Base-by-base conservation (phyloP, 2,329 filamentous ascomycete genomes). In the Talaromyces atroroseus region DNA sequence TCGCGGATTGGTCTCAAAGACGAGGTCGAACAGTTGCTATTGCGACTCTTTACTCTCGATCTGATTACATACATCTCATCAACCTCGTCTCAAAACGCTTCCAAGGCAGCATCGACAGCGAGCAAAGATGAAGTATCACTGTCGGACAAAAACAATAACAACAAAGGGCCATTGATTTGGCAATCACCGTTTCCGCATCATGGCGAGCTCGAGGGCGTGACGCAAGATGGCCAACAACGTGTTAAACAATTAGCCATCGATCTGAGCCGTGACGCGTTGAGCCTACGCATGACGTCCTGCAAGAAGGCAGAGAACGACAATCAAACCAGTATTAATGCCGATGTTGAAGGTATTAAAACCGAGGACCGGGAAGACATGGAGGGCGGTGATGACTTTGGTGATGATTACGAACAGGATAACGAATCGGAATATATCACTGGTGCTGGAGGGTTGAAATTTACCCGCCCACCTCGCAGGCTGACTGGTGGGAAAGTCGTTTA, bases 11-110 rank as follows among this genome's bases (percentile, higher is more conserved):
- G 64, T 1, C 59, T 70, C 18, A 68, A 64, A 32, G 65, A 68
- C 8, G 73, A 74, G 53, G 69, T 67, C 1, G 65, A 71, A 20
- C 61, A 66, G 1, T 63, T 69, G 5, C 61, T 76, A 2, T 65
- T 66, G 1, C 68, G 74, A 54, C 64, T 73, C 11, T 61, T 71
- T 12, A 66, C 73, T n/a, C 61, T 73, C 11, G 73, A 76, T 51
- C 59, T 74, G n/a, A 66, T 72, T 10, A 63, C 67, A 3, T 59
- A 64, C 1, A 68, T 74, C 11, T 61, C 69, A 3, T 61, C 63
- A 1, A 56, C 60, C 49, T 52, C 56, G 45, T 20, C 54, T 55
- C 14, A 49, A 56, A 12, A 40, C 29, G 11, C 34, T 45, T 2
- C 21, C 20, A 38, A 44, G 21, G 12, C 24, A 16, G 21, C 46